phyloP scores from a whole-genome alignment of 140 eudicot species.

The Anethum foeniculum region DNA sequence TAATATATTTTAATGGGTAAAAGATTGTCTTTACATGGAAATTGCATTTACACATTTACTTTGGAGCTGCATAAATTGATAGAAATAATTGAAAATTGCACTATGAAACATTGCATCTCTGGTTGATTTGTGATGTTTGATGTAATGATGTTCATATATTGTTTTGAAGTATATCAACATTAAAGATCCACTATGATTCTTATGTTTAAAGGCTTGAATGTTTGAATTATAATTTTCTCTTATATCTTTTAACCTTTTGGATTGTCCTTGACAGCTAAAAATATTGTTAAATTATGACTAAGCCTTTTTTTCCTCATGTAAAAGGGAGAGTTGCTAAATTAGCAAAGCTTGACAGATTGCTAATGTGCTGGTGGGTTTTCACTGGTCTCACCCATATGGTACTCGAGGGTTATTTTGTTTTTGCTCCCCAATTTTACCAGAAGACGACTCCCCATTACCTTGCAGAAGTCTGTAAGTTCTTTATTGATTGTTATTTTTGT shows the following conservation, averaged over 20 bases:
- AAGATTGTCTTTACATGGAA: not conserved
- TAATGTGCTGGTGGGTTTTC: constrained; percentile 98
- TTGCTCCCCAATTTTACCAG: constrained; percentile 73
- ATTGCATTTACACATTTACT: not conserved
- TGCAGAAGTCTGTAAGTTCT: constrained; percentile 84
- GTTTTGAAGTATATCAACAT: not conserved
- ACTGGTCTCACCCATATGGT: constrained; percentile 85
- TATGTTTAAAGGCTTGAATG: not conserved
- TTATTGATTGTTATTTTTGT: not conserved
- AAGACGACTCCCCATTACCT: constrained; percentile 55
- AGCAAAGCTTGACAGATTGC: constrained; percentile 55
- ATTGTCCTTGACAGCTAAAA: not conserved
- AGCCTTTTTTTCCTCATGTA: constrained; percentile 3
- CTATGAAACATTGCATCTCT: not conserved
- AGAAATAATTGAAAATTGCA: too few relatives aligned
- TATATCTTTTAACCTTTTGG: not conserved
- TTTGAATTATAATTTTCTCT: not conserved
- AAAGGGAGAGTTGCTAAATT: constrained; percentile 57
- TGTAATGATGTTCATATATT: not conserved
- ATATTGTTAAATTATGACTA: not conserved
- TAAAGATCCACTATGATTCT: not conserved
- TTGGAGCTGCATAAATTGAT: not conserved
- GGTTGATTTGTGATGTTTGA: not conserved
- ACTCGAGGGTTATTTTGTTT: constrained; percentile 88
- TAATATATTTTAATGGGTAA: not conserved